Conservation (phyloP, 176 grass and related monocot genomes). For the maize (Zea mays) region Zm-B73-REFERENCE-NAM-5.0 NC_050099.1:56175001-56175500, state of each 20-base stretch:
- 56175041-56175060: conserved; percentile 12
- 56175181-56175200: not conserved
- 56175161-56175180: not conserved
- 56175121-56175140: not conserved
- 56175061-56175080: not conserved
- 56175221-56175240: not conserved
- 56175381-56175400: not conserved
- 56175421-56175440: not conserved
- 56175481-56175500: conserved; percentile 38
- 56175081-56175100: not conserved
- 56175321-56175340: not conserved
- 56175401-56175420: conserved; percentile 7
- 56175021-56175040: conserved; percentile 64
- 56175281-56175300: not conserved
- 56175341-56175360: not conserved
- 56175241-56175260: not conserved
- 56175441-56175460: not conserved
- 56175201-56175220: not conserved
- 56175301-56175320: not conserved
- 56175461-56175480: not conserved
- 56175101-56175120: not conserved
- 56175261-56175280: not conserved
- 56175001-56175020: conserved; percentile 68
- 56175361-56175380: not conserved
- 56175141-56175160: not conserved